Percentiles rank a stretch among this genome's conserved stretches.
phyloP scores from a whole-genome alignment of 176 grass and related monocot species.

The Eleusine indica region DNA sequence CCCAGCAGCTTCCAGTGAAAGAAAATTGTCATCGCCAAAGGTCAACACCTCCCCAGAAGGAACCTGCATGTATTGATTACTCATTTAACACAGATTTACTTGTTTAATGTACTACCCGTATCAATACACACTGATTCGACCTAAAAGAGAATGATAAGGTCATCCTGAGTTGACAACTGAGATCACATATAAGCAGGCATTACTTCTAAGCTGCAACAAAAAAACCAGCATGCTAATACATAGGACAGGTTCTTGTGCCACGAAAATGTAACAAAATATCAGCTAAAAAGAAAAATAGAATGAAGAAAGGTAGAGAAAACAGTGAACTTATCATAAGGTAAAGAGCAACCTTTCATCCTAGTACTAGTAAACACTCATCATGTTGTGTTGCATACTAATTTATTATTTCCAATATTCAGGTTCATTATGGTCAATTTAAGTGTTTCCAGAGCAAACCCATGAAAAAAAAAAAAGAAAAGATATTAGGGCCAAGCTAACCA shows the following conservation, averaged over 20 bases:
- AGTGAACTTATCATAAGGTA: neutral
- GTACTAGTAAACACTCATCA: neutral
- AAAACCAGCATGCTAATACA: neutral
- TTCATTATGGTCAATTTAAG: neutral
- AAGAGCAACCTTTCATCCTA: neutral
- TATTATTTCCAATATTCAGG: neutral
- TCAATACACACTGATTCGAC: neutral
- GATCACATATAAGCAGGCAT: neutral
- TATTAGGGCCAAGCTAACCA: neutral
- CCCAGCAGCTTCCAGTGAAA: constrained; percentile 77
- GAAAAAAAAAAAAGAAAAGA: neutral
- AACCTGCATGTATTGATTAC: constrained; percentile 54
- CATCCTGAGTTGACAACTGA: neutral
- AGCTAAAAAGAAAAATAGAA: neutral
- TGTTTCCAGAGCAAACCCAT: neutral
- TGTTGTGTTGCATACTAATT: neutral
- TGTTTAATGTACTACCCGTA: neutral
- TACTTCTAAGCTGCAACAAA: neutral
- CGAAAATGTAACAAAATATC: neutral
- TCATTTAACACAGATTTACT: neutral
- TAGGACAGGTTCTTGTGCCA: neutral
- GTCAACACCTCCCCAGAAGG: constrained; percentile 81
- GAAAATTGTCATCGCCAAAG: constrained; percentile 80
- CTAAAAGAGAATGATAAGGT: neutral
- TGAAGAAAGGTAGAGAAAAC: neutral